Evolutionary conservation across 2,329 filamentous ascomycete species (phyloP), one percentile per base, ranked within the genome.

Genomic region (Fusarium pseudocircinatum): DNA sequence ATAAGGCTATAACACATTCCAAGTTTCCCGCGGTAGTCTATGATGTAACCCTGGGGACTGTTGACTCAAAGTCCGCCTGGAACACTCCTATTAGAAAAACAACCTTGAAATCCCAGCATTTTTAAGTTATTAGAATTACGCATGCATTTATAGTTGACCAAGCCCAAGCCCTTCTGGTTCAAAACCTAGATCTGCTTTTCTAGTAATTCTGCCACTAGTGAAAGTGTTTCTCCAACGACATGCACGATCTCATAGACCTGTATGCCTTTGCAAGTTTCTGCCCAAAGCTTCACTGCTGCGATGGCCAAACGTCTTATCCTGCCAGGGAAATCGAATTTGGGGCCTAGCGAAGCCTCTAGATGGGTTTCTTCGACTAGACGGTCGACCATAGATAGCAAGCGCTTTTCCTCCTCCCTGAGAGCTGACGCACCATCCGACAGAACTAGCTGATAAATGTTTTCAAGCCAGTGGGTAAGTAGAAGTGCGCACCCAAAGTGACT

Each of bases 241-340:
- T 72, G 44, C 1, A 72, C 69, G 26, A 72, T 70, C 37, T 72
- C 69, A 47, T 70, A 72, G 6, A 72, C 67, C 18, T 72, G 69
- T 22, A 65, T 65, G 4, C 69, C 69, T 32, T 70, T 70, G 11
- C 69, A 72, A 4, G 69, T 72, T 34, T 70, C 67, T 5, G 69
- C 69, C 69, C 69, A 72, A 36, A 72, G 57, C 12, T 63, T 53
- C 18, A 52, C 54, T 34, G 60, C 58, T 26, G 36, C 52, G 11
- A 63, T 54, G 12, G 69, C 67, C 43, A 72, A n/a, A 10, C 43
- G 42, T 20, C 60, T 39, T 30, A 70, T 65, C 5, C 46, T 67
- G 37, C 39, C 37, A 8, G 58, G n/a, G 20, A 54, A 40, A 14
- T 60, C 47, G 6, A 36, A 42, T 24, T 40, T 54, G 6, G 46